Evolutionary conservation across 2,329 filamentous ascomycete species (phyloP).

Genomic region (Myriangium duriaei): DNA sequence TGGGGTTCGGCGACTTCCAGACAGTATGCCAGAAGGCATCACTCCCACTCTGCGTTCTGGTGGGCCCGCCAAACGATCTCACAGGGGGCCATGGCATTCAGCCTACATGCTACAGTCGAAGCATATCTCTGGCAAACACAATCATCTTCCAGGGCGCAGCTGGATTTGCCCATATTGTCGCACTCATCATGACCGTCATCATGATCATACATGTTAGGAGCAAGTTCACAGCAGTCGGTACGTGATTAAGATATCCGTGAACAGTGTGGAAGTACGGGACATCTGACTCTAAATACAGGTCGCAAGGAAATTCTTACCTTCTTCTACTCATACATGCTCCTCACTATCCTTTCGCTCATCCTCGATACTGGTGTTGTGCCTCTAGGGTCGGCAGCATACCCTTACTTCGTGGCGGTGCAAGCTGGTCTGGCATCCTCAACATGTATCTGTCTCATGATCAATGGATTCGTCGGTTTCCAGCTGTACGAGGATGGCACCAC

Average conservation of each 20-base stretch:
- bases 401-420: conserved; percentile 85
- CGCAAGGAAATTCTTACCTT: conserved; percentile 70
- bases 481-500: conserved; percentile 94
- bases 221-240: conserved; percentile 96
- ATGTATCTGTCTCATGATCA: conserved; percentile 82
- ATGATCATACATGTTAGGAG: conserved; percentile 96
- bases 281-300: conserved; percentile 28
- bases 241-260: conserved; percentile 23
- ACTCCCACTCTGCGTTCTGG: conserved; percentile 73
- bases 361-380: conserved; percentile 89
- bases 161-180: conserved; percentile 82
- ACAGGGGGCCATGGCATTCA: conserved; percentile 56
- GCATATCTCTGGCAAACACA: conserved; percentile 92
- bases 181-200: conserved; percentile 82
- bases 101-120: conserved; percentile 82
- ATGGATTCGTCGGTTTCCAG: conserved; percentile 97
- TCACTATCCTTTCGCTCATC: conserved; percentile 77
- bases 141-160: conserved; percentile 94
- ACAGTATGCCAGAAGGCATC: conserved; percentile 73
- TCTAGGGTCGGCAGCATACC: conserved; percentile 64
- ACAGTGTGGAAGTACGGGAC: background rate
- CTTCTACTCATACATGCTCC: conserved; percentile 91
- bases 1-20: conserved; percentile 87
- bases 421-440: conserved; percentile 74
- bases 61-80: conserved; percentile 62